Base-by-base conservation (phyloP, 805 yeast species). In the Wickerhamiella shivajii region DNA sequence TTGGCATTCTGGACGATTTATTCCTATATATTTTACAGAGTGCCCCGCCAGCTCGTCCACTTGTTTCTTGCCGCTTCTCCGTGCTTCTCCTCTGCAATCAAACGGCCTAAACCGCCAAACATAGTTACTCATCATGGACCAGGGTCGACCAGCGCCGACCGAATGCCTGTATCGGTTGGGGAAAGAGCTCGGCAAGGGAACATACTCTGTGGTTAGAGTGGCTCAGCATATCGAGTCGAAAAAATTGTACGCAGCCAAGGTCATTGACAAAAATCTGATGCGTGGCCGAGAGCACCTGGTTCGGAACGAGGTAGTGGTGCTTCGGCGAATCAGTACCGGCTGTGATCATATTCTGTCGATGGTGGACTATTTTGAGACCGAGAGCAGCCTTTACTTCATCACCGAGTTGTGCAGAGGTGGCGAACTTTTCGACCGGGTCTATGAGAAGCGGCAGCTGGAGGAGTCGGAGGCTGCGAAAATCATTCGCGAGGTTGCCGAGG, bases 391-490 rank as follows among this genome's bases (percentile, higher is more conserved):
- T 24, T 61, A 61, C 39, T 47, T 77, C 29, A 68, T 77, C 26
- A 76, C 84, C 1, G 79, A 75, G 44, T 55, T 77, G 29, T 80
- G 83, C 25, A 53, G 53, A 10, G 77, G 79, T 11, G 77, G 79
- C 16, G 87, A 77, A 45, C 58, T 77, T 30, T 77, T 72, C 46
- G 77, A 74, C 43, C 57, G 69, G 21, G 68, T 77, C 25, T 60
- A 64, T 33, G 50, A 56, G 17, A 58, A 61, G 23, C 66, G 65
- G 3, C 56, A 61, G 30, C 56, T 71, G 34, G 60, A 57, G 32
- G 71, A 68, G 32, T 44, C 49, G 11, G 72, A 70, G 38, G 70
- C 73, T 2, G 60, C 57, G 8, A 61, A 61, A 6, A 61, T 72
- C 24, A 57, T 74, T 20, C 52, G 58, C 9, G 64, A 68, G 37